phyloP scores from a whole-genome alignment of 23 red algal genomes.

The Cyanidiococcus yangmingshanensis region DNA sequence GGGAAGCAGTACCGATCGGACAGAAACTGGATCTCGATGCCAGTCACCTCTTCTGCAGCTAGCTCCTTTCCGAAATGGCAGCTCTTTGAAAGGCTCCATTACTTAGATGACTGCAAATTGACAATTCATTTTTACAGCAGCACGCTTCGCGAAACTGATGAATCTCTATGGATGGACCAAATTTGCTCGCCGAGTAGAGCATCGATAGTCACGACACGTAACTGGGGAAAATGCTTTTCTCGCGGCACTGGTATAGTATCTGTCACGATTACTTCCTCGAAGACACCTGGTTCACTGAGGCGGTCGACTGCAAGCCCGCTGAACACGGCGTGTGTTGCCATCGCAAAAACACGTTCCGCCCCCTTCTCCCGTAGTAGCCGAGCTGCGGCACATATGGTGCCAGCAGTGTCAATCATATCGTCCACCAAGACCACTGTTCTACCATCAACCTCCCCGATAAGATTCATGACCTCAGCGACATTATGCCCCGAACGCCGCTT shows the following conservation, averaged over 20 bases:
- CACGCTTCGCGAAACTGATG: conserved; percentile 11
- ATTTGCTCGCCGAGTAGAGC: conserved; percentile 29
- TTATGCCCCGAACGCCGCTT: conserved; percentile 40
- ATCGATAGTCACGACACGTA: conserved; percentile 27
- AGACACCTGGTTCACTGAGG: conserved; percentile 33
- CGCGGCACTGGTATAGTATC: conserved; percentile 31
- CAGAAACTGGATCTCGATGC: too few species aligned
- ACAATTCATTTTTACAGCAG: conserved; percentile 1
- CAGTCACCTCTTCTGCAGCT: too few species aligned
- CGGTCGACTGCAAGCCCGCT: conserved; percentile 32
- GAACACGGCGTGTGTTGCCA: conserved; percentile 44
- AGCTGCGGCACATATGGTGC: conserved; percentile 34
- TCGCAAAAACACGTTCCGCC: conserved; percentile 28
- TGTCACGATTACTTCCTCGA: conserved; percentile 46
- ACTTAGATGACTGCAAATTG: neutral
- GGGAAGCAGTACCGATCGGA: too few species aligned
- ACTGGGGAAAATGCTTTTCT: conserved; percentile 40
- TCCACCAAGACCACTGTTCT: conserved; percentile 37
- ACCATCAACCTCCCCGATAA: conserved; percentile 40
- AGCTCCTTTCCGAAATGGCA: too few species aligned
- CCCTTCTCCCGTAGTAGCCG: conserved; percentile 28
- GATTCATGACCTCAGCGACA: conserved; percentile 39
- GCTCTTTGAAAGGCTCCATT: too few species aligned
- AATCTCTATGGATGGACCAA: conserved; percentile 36
- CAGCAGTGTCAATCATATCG: conserved; percentile 54